phyloP scores from a whole-genome alignment of 768 basidiomycete genomes.

The Trametes meyenii region DNA sequence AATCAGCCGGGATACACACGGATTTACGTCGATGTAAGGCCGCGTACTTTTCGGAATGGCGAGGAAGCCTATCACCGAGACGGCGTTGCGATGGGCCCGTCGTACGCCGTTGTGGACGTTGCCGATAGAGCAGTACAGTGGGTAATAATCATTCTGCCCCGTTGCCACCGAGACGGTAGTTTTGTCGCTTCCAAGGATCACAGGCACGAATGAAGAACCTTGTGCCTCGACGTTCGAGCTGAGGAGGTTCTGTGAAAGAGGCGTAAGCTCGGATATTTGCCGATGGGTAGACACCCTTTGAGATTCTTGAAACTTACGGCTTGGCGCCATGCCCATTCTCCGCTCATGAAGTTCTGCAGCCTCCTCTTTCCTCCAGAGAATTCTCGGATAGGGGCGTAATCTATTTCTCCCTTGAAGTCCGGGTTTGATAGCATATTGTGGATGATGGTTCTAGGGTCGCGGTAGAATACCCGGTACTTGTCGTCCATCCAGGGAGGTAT shows the following conservation, averaged over 20 bases:
- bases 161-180: constrained; percentile 28
- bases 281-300: too few relatives aligned
- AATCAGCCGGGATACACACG: too few relatives aligned
- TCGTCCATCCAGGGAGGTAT: too few relatives aligned
- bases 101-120: constrained; percentile 26
- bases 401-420: constrained; percentile 29
- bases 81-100: constrained; percentile 23
- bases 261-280: too few relatives aligned
- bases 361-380: constrained; percentile 15
- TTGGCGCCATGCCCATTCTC: constrained; percentile 35
- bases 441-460: constrained; percentile 22
- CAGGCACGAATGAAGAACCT: constrained; percentile 25
- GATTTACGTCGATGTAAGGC: too few relatives aligned
- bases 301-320: constrained; percentile 35
- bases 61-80: constrained; percentile 28
- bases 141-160: constrained; percentile 32
- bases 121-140: constrained; percentile 30
- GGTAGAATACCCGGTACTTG: constrained; percentile 32
- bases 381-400: too few relatives aligned
- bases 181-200: constrained; percentile 32
- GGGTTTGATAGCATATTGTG: constrained; percentile 27
- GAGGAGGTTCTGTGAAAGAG: too few relatives aligned
- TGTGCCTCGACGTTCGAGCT: too few relatives aligned
- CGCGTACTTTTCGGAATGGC: constrained; percentile 39
- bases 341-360: constrained; percentile 30